Percentiles rank a stretch among this genome's conserved stretches.
Conservation (phyloP, 2,329 filamentous ascomycete species). For the Trichoderma hamatum region DNA sequence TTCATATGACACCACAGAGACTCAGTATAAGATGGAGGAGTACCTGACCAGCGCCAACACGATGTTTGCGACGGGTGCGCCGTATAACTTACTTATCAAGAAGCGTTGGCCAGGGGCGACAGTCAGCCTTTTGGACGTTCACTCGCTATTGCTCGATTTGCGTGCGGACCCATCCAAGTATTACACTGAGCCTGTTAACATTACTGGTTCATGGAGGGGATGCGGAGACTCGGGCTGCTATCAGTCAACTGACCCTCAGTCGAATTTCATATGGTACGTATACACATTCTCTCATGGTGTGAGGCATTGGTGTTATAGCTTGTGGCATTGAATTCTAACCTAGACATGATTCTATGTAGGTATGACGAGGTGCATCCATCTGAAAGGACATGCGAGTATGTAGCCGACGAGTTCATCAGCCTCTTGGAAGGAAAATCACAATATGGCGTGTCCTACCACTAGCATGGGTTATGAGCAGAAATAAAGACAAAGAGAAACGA, state of each 20-base stretch:
- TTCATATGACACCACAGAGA: constrained; percentile 51
- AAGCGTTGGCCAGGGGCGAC: constrained; percentile 60
- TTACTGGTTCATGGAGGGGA: constrained; percentile 19
- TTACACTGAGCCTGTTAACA: constrained; percentile 64
- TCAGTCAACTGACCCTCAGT: constrained; percentile 32
- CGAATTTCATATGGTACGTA: constrained; percentile 68
- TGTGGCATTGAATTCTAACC: neutral
- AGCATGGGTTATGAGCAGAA: neutral
- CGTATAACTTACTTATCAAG: constrained; percentile 48
- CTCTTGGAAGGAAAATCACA: constrained; percentile 46
- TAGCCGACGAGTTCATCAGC: constrained; percentile 47
- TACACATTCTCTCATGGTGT: neutral
- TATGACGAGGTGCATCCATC: constrained; percentile 74
- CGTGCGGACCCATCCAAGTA: constrained; percentile 62
- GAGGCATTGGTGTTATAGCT: neutral
- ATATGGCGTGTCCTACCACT: constrained; percentile 42
- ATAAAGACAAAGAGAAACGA: neutral
- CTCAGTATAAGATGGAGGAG: constrained; percentile 48
- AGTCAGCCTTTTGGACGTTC: constrained; percentile 69
- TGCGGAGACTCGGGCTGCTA: constrained; percentile 21
- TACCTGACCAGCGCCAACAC: constrained; percentile 55
- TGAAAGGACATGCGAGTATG: constrained; percentile 56
- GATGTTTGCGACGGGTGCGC: constrained; percentile 53
- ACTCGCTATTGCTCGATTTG: constrained; percentile 67
- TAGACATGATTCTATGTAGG: constrained; percentile 33